Percentiles rank a stretch among this genome's conserved stretches.
Conservation (phyloP, 768 basidiomycete species). For the Lyophyllum decastes region DNA sequence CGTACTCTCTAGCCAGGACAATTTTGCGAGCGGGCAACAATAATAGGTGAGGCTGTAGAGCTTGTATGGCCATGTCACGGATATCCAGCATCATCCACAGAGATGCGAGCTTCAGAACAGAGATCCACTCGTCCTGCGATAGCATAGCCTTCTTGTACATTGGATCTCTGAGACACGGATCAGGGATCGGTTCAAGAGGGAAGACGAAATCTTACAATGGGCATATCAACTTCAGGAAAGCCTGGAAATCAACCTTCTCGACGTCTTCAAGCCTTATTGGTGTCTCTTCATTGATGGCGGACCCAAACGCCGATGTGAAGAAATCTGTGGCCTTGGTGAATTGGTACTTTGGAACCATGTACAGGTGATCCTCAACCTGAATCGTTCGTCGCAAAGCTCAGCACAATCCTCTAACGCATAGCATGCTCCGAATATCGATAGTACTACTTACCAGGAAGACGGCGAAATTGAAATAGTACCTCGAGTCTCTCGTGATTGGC, state of each 20-base stretch:
- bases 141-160: background rate
- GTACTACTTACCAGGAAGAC: background rate
- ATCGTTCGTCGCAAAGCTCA: background rate
- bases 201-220: constrained; percentile 6
- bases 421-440: background rate
- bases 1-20: background rate
- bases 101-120: constrained; percentile 12
- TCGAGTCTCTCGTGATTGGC: background rate
- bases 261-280: background rate
- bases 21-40: background rate
- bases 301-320: background rate
- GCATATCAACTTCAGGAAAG: constrained; percentile 8
- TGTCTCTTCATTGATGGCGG: background rate
- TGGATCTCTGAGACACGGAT: background rate
- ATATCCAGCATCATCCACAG: constrained; percentile 11
- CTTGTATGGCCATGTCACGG: constrained; percentile 2
- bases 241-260: constrained; percentile 2
- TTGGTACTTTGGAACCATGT: constrained; percentile 6
- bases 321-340: background rate
- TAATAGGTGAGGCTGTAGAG: background rate
- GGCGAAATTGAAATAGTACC: constrained; percentile 3
- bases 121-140: constrained; percentile 4
- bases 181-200: background rate
- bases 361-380: constrained; percentile 3
- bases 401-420: no score